phyloP scores from a whole-genome alignment of 306 rosid species.

The Erythrophleum fordii region DNA sequence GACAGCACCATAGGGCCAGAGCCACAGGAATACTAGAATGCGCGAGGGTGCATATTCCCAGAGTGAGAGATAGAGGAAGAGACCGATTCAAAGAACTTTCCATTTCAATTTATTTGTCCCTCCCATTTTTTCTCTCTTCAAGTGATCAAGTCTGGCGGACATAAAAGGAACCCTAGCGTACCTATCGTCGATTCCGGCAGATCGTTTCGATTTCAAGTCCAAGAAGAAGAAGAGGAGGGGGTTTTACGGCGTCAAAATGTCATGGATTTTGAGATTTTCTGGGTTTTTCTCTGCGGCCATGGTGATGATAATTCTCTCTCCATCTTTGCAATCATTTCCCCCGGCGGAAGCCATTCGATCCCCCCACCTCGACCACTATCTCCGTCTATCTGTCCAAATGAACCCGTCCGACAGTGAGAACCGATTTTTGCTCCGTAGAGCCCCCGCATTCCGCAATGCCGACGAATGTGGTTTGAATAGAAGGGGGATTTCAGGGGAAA shows the following conservation, averaged over 20 bases:
- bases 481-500: background rate
- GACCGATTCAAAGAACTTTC: constrained; percentile 38
- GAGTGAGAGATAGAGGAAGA: too few species aligned
- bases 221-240: constrained; percentile 40
- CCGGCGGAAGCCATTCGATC: constrained; percentile 80
- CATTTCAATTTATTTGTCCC: background rate
- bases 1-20: constrained; percentile 13
- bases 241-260: constrained; percentile 44
- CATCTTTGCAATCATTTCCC: constrained; percentile 68
- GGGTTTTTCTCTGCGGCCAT: constrained; percentile 69
- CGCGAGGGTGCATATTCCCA: too few species aligned
- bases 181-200: constrained; percentile 33
- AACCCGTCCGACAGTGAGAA: background rate
- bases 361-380: constrained; percentile 48
- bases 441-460: constrained; percentile 58
- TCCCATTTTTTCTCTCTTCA: background rate
- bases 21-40: background rate
- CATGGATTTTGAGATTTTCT: constrained; percentile 65
- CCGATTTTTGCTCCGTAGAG: constrained; percentile 50
- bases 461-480: constrained; percentile 47
- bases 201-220: constrained; percentile 45
- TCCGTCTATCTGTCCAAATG: constrained; percentile 40
- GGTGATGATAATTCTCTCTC: constrained; percentile 62
- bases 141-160: constrained; percentile 51
- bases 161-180: constrained; percentile 49